Percentiles rank a stretch among this genome's conserved stretches.
Conservation (phyloP, 352 stramenopile genomes). For the Thalassiosira delicatula region DNA sequence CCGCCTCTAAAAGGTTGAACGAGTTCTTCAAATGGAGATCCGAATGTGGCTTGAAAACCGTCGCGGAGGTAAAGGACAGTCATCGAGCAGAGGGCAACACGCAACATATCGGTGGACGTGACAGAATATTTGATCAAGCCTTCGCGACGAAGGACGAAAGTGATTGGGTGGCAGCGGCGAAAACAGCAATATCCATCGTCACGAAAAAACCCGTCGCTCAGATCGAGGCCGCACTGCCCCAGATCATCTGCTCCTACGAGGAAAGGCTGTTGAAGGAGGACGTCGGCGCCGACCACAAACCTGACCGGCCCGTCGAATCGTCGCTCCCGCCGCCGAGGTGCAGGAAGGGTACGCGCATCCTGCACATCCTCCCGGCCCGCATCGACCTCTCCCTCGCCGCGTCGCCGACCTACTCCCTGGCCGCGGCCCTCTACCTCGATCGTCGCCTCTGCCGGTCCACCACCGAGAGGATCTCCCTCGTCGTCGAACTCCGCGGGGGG, state of each 20-base stretch:
- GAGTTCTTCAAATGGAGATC: conserved; percentile 45
- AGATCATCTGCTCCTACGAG: conserved; percentile 58
- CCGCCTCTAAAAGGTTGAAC: conserved; percentile 37
- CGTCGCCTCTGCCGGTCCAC: conserved; percentile 25
- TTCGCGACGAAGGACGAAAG: conserved; percentile 27
- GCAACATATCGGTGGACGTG: conserved; percentile 3
- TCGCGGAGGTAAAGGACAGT: conserved; percentile 12
- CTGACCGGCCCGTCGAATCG: conserved; percentile 1
- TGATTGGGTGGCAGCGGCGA: conserved; percentile 40
- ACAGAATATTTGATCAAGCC: conserved; percentile 25
- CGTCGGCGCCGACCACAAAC: background rate
- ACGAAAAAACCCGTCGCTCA: conserved; percentile 14
- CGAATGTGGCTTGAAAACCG: conserved; percentile 41
- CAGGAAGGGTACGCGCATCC: conserved; percentile 55
- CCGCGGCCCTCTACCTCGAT: conserved; percentile 53
- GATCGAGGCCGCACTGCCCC: conserved; percentile 21
- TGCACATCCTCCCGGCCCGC: conserved; percentile 56
- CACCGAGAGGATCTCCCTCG: conserved; percentile 45
- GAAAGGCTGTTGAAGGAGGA: conserved; percentile 5
- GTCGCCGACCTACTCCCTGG: conserved; percentile 49
- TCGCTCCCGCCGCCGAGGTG: conserved; percentile 19
- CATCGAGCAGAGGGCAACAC: background rate
- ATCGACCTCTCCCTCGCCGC: conserved; percentile 52
- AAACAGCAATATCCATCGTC: conserved; percentile 43
- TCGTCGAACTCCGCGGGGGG: conserved; percentile 50